Conservation (phyloP, 2,329 filamentous ascomycete species). For the Chrysoporthe austroafricana region DNA sequence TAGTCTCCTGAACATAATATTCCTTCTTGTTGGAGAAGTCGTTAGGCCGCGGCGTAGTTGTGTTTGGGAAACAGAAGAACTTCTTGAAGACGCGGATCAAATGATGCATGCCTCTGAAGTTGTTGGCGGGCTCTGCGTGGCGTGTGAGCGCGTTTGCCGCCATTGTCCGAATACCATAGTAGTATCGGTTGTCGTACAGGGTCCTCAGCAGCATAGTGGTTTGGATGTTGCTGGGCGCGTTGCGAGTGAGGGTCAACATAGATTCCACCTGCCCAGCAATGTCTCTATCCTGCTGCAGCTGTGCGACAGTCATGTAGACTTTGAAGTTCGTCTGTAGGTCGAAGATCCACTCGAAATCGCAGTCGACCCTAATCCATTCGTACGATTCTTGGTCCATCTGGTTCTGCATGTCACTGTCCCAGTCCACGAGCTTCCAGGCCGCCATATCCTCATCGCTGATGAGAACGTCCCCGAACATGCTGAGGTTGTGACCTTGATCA, state of each 20-base stretch:
- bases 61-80: constrained; percentile 82
- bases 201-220: constrained; percentile 90
- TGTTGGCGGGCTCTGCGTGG: constrained; percentile 70
- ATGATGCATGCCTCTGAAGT: constrained; percentile 82
- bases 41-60: constrained; percentile 81
- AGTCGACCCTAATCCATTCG: constrained; percentile 97
- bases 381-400: constrained; percentile 96
- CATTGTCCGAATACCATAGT: constrained; percentile 86
- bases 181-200: constrained; percentile 89
- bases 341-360: constrained; percentile 97
- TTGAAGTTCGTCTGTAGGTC: constrained; percentile 81
- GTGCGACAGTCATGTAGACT: constrained; percentile 96
- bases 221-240: constrained; percentile 75
- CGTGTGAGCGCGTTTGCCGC: constrained; percentile 78
- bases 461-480: constrained; percentile 90
- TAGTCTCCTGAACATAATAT: constrained; percentile 83
- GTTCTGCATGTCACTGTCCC: constrained; percentile 85
- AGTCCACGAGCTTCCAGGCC: constrained; percentile 86
- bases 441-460: constrained; percentile 79
- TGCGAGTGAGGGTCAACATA: constrained; percentile 72
- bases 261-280: constrained; percentile 85
- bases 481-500: constrained; percentile 65
- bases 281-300: constrained; percentile 95
- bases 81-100: constrained; percentile 84
- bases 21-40: constrained; percentile 86